phyloP scores from a whole-genome alignment of 2,329 filamentous ascomycete genomes.

The Xylariaceae sp. region DNA sequence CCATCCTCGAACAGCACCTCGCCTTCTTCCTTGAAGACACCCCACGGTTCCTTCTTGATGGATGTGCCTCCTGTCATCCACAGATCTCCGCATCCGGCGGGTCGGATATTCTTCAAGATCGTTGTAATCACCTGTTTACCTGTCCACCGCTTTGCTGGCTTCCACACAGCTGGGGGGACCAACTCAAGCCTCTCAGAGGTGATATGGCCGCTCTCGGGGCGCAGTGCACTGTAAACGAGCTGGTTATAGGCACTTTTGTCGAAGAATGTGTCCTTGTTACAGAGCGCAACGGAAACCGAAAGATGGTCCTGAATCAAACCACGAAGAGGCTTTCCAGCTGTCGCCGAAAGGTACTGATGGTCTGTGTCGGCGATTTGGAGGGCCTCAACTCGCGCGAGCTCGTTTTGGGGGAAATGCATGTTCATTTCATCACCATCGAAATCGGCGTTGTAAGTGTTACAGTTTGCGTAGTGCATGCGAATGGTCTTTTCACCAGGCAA shows the following conservation, averaged over 20 bases:
- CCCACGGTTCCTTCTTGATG: slow-evolving; percentile 77
- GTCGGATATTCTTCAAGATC: slow-evolving; percentile 86
- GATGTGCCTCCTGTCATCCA: slow-evolving; percentile 75
- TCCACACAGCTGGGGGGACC: slow-evolving; percentile 73
- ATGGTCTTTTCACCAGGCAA: slow-evolving; percentile 93
- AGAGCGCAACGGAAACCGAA: slow-evolving; percentile 86
- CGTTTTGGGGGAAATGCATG: slow-evolving; percentile 98
- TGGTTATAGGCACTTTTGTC: slow-evolving; percentile 84
- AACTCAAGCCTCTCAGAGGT: slow-evolving; percentile 75
- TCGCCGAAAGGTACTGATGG: slow-evolving; percentile 92
- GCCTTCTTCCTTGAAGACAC: slow-evolving; percentile 67
- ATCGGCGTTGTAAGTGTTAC: slow-evolving; percentile 98
- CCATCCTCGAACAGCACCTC: slow-evolving; percentile 78
- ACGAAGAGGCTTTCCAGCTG: slow-evolving; percentile 85
- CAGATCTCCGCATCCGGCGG: slow-evolving; percentile 67
- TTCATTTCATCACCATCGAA: slow-evolving; percentile 99
- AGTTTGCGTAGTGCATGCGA: slow-evolving; percentile 99
- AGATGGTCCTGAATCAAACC: slow-evolving; percentile 98
- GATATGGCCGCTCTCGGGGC: slow-evolving; percentile 87
- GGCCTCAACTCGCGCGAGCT: slow-evolving; percentile 87
- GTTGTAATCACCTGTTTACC: slow-evolving; percentile 95
- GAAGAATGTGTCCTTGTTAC: slow-evolving; percentile 88
- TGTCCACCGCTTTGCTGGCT: slow-evolving; percentile 80
- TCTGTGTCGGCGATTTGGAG: slow-evolving; percentile 92
- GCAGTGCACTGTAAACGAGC: slow-evolving; percentile 81